Evolutionary conservation across 164 flowering plant species (phyloP), one percentile per base, ranked within the genome.

Genomic region (Aristolochia contorta): DNA sequence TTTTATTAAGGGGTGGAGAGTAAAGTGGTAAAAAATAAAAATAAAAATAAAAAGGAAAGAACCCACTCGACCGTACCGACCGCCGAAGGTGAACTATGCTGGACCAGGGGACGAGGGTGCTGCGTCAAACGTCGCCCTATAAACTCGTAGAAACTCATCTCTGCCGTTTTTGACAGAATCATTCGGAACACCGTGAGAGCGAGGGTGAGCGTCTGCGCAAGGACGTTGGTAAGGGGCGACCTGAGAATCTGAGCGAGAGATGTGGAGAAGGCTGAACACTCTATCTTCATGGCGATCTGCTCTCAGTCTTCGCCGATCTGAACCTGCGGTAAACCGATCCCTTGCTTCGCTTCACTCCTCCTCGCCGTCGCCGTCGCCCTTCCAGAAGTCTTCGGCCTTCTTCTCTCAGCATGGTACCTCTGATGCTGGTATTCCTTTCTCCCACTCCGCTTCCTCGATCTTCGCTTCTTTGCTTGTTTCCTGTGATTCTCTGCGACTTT

Each of bases 221-320:
- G 43, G 43, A 27, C n/a, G n/a, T n/a, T n/a, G 30, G 3, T 27
- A 2, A 27, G 3, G 9, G 43, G 43, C 43, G 43, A 37, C 43
- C 43, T 37, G 43, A 37, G 43, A 37, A 37, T 8, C 7, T 37
- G 32, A 23, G 12, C 16, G 22, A 20, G 56, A 32, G 69, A 86
- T 89, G 93, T 83, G 84, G 85, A 80, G 89, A 74, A 69, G 87
- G 68, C 79, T 87, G 67, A 75, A 72, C 62, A 59, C 79, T 75
- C 82, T 84, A 59, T 68, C 73, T 13, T 65, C 59, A 46, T 64
- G 67, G 71, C 72, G 76, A 69, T 68, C 76, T 48, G 62, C 67
- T 47, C 52, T 72, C 21, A 72, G 58, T 13, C 60, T 55, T 6
- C 56, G 30, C 20, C 67, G 60, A 48, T 65, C 58, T 70, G 47